These are phyloP conservation scores for Erysiphe pulchra DNA, from an alignment of 2,329 filamentous ascomycete genomes.

Conservation along the genomic window DNA sequence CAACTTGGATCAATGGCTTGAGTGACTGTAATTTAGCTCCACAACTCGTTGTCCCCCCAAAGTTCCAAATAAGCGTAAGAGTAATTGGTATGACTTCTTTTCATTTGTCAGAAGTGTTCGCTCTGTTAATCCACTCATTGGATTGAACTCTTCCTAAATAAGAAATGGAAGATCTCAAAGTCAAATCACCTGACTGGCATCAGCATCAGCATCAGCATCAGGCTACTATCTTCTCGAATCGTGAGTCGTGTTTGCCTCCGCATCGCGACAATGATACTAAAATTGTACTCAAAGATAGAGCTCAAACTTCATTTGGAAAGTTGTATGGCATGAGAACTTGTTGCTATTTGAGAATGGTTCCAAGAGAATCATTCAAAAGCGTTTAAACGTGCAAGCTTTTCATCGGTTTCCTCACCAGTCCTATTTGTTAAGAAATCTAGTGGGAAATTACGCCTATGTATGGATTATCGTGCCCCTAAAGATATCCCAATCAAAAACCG, in stretches of 20 bases:
- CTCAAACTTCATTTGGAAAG: not conserved
- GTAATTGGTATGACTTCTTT: not conserved
- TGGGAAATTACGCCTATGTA: not conserved
- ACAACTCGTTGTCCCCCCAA: too few relatives aligned
- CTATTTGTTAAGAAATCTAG: not conserved
- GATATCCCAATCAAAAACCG: slow-evolving; percentile 1
- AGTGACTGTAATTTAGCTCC: too few relatives aligned
- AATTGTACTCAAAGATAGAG: not conserved
- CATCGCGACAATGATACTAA: not conserved
- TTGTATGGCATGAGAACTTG: not conserved
- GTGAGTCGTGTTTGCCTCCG: not conserved
- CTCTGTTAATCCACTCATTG: not conserved
- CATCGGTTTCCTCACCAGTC: not conserved
- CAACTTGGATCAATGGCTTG: too few relatives aligned
- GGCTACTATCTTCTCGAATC: not conserved
- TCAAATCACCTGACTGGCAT: not conserved
- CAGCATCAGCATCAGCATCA: not conserved
- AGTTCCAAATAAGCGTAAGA: not conserved
- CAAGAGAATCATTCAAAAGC: too few relatives aligned
- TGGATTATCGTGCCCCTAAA: slow-evolving; percentile 1
- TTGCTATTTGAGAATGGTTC: too few relatives aligned
- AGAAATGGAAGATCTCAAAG: not conserved
- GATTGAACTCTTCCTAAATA: not conserved
- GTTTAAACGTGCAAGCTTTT: too few relatives aligned
- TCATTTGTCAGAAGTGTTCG: not conserved